Evolutionary conservation across 305 asterid genomes (phyloP).

Genomic region (Rubia tinctorum): DNA sequence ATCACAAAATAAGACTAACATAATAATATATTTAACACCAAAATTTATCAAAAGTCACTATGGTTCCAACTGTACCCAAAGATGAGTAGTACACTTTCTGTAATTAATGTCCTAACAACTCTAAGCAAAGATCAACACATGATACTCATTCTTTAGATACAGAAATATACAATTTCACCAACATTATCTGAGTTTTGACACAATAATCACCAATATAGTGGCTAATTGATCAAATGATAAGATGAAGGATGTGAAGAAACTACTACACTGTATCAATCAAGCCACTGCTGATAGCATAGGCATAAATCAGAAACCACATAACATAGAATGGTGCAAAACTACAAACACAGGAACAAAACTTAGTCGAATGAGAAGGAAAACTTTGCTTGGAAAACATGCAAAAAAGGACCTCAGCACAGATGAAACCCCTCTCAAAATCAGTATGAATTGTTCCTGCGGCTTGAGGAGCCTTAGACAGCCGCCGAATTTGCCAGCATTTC

Average conservation of each 20-base stretch:
- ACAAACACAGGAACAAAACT: not conserved
- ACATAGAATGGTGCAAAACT: not conserved
- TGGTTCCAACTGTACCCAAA: not conserved
- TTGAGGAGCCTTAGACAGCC: conserved; percentile 92
- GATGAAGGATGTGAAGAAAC: not conserved
- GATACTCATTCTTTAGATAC: not conserved
- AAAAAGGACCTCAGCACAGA: conserved; percentile 84
- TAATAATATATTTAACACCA: not conserved
- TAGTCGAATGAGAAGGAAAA: not conserved
- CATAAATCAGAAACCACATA: not conserved
- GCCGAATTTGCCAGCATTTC: conserved; percentile 98
- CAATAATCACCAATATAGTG: not conserved
- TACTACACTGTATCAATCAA: not conserved
- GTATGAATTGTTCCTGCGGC: conserved; percentile 98
- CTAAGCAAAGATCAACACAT: not conserved
- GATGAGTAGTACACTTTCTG: not conserved
- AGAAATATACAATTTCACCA: not conserved
- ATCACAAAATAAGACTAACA: not conserved
- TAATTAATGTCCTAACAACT: not conserved
- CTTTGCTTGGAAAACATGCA: not conserved
- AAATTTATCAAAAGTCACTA: not conserved
- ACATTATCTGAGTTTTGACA: not conserved
- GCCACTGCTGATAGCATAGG: not conserved
- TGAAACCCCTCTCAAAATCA: conserved; percentile 95
- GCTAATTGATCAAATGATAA: not conserved